Percentiles rank a stretch among this genome's conserved stretches.
These are phyloP conservation scores for Rhododendron molle DNA, from an alignment of 148 eudicot species.

Conservation along the genomic window DNA sequence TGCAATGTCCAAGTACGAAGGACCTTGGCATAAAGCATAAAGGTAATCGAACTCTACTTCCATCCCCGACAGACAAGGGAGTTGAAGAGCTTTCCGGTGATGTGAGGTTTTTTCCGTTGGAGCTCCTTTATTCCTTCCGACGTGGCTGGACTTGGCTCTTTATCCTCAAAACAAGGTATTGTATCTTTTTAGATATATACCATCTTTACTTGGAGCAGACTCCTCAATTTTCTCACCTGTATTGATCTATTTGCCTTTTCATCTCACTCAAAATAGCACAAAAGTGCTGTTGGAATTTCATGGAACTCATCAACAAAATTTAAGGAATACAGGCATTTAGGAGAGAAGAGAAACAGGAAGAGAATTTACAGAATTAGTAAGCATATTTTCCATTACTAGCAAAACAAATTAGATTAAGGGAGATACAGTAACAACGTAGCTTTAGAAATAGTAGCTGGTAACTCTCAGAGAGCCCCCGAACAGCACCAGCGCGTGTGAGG, in stretches of 20 bases:
- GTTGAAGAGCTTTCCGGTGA: not conserved
- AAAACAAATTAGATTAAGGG: constrained; percentile 9
- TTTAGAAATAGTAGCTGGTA: constrained; percentile 5
- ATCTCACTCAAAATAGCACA: not conserved
- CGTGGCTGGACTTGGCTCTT: constrained; percentile 7
- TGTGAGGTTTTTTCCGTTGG: not conserved
- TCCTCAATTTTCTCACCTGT: not conserved
- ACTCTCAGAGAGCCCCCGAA: not conserved
- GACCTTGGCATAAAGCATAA: not conserved
- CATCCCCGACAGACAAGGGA: not conserved
- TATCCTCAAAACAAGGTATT: not conserved
- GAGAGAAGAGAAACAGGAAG: not conserved
- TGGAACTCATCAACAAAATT: not conserved
- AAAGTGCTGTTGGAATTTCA: not conserved
- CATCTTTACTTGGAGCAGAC: not conserved
- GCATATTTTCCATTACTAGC: not conserved
- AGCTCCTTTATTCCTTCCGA: constrained; percentile 6
- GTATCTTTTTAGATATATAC: not conserved
- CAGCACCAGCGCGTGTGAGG: not conserved
- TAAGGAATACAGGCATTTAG: not conserved
- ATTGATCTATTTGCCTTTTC: not conserved
- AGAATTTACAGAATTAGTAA: constrained; percentile 9
- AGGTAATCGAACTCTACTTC: not conserved
- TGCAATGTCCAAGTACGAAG: not conserved
- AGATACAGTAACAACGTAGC: constrained; percentile 8